Base-by-base conservation (phyloP, 202 grass and related monocot species). In the Setaria viridis region DNA sequence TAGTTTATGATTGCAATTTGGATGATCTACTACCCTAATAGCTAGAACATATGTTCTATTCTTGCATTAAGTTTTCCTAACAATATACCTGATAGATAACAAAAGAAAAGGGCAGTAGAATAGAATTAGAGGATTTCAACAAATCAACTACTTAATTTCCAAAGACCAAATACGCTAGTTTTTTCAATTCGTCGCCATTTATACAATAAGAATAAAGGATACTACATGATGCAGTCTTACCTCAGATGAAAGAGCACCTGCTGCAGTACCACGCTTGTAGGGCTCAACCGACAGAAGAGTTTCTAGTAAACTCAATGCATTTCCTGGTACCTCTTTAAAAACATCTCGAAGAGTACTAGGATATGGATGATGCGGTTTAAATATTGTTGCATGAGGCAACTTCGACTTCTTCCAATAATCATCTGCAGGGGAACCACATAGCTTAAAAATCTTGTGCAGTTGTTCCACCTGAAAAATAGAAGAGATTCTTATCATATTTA, bases 361-460 rank as follows among this genome's bases (percentile, higher is more conserved):
- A 76, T 99, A 99, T 66, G 90, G 94, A 86, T 41, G 87, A 49
- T 93, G 92, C 0, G 97, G 97, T 86, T 91, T 97, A 65, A 94
- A 99, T 78, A 99, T 77, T 68, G 92, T 97, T 21, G 90, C 97
- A 90, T 97, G 94, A 57, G 94, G 94, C 75, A 99, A 85, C 80
- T 87, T 99, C 1, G 90, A 96, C 73, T 93, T 99, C 47, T 97
- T 97, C 97, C 97, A 99, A 65, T 93, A 99, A 51, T 91, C 97
- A 50, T 99, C 97, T 42, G 88, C 43, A 20, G 97, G 97, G 35
- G 97, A 99, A 25, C 97, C 97, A 74, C 97, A 99, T 55, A 99
- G 70, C 90, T 96, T 99, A 81, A 97, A 99, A 73, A 99, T 99
- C 84, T 94, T 99, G 85, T 99, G 97, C 64, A 99, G 80, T 74